Conservation (phyloP, 352 stramenopile species). For the Phytophthora idaei region DNA sequence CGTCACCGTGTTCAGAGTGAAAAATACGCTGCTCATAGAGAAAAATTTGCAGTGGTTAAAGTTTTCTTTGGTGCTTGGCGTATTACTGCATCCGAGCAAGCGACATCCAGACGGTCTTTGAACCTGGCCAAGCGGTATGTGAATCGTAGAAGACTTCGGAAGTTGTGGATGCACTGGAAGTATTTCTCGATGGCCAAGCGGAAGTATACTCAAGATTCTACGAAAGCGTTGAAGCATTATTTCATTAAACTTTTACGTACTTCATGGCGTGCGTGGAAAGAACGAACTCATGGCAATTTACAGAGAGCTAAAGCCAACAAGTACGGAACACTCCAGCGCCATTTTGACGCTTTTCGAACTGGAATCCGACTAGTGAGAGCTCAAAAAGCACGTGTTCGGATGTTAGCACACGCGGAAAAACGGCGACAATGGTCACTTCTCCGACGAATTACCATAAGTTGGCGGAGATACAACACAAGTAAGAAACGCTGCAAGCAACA, state of each 20-base stretch:
- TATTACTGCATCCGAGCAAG: slow-evolving; percentile 36
- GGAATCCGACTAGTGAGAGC: slow-evolving; percentile 35
- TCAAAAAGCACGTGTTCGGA: slow-evolving; percentile 31
- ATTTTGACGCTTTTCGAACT: slow-evolving; percentile 58
- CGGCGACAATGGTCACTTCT: slow-evolving; percentile 31
- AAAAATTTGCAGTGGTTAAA: slow-evolving; percentile 30
- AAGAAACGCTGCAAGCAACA: slow-evolving; percentile 33
- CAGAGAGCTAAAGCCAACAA: slow-evolving; percentile 55
- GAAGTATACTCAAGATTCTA: slow-evolving; percentile 72
- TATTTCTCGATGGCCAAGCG: slow-evolving; percentile 68
- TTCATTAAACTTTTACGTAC: slow-evolving; percentile 67
- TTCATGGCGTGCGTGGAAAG: slow-evolving; percentile 61
- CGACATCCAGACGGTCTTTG: slow-evolving; percentile 47
- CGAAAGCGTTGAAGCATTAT: slow-evolving; percentile 81
- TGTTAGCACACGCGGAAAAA: slow-evolving; percentile 37
- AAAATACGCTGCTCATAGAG: slow-evolving; percentile 26
- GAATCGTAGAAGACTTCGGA: slow-evolving; percentile 61
- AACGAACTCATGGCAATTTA: slow-evolving; percentile 45
- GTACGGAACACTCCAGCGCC: slow-evolving; percentile 39
- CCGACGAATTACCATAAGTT: slow-evolving; percentile 24
- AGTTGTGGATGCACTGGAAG: slow-evolving; percentile 83
- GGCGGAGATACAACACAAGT: slow-evolving; percentile 23
- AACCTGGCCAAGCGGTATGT: slow-evolving; percentile 65
- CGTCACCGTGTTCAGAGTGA: slow-evolving; percentile 25
- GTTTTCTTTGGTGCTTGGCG: slow-evolving; percentile 53